Evolutionary conservation across 495 filamentous ascomycete genomes (phyloP), one percentile per base, ranked within the genome.

Genomic region (Lasiosphaeris hirsuta): DNA sequence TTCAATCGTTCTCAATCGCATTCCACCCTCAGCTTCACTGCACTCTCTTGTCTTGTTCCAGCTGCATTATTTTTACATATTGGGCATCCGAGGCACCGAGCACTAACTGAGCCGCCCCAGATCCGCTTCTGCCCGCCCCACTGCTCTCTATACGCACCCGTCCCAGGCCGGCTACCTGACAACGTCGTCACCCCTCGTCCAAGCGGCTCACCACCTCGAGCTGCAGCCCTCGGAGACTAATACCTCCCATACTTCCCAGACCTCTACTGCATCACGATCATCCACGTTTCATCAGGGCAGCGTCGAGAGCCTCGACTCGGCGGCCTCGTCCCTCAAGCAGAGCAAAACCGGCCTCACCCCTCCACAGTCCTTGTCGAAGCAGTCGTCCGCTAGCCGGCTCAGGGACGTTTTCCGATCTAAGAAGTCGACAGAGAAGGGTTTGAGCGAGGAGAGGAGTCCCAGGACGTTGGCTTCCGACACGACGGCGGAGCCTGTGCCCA

Each of bases 141-240:
- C 88, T 83, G 62, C 75, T 72, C 56, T 80, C 53, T 85, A 86
- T 41, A 78, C 85, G 33, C 87, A 86, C 70, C 80, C 86, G 38
- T 93, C 90, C 30, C 90, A 94, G 67, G 78, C 85, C 60, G 90
- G 86, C 54, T 88, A 89, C 70, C 78, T 92, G 52, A 93, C 91
- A 33, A 84, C 88, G 10, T 93, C 90, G 13, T 92, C 91, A 23
- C 91, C 90, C 33, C 72, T 92, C 51, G 82, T 94, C 36, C 84
- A 86, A 61, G 70, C 74, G 11, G 66, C 69, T 71, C 63, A 81
- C 75, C 51, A 80, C 73, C 58, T 75, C 71, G 57, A 76, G 38
- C 49, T 66, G 41, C 66, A 72, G 46, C 55, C 58, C 39, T 56
- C 64, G 39, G 66, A 69, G 41, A 55, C 56, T 5, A 30, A 30